Percentiles rank a stretch among this genome's conserved stretches.
Conservation (phyloP, 2,329 filamentous ascomycete species). For the Microsporum audouinii region DNA sequence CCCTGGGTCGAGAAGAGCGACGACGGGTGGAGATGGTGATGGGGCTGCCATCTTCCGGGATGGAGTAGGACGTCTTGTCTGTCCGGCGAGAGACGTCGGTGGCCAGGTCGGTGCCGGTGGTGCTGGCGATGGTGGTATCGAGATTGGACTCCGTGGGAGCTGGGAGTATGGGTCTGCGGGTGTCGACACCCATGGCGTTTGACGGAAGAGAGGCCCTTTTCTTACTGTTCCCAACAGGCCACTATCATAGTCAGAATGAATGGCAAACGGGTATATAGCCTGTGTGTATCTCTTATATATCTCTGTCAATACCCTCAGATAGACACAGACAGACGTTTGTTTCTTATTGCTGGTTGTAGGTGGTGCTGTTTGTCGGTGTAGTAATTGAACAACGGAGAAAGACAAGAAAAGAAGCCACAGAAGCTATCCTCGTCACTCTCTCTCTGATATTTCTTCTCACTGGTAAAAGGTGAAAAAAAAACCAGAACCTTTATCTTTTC, state of each 20-base stretch:
- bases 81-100: conserved; percentile 41
- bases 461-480: not conserved
- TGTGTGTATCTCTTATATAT: not conserved
- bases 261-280: not conserved
- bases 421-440: not conserved
- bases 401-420: not conserved
- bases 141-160: conserved; percentile 40
- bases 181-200: conserved; percentile 38
- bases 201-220: not conserved
- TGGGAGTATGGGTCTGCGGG: conserved; percentile 39
- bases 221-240: conserved; percentile 13
- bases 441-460: not conserved
- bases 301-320: no score
- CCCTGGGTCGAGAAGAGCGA: conserved; percentile 41
- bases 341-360: not conserved
- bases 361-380: not conserved
- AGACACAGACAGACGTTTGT: not conserved
- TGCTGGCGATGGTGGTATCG: conserved; percentile 33
- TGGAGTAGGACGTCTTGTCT: conserved; percentile 41
- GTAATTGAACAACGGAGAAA: not conserved
- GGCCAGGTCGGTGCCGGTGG: conserved; percentile 36
- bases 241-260: conserved; percentile 26
- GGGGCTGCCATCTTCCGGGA: conserved; percentile 53
- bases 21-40: conserved; percentile 71
- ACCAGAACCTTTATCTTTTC: not conserved